A percentile compares a stretch with the other conserved stretches of the same genome.
These are phyloP conservation scores for Xylaria sp. DNA, from an alignment of 2,329 filamentous ascomycete genomes.

Conservation along the genomic window DNA sequence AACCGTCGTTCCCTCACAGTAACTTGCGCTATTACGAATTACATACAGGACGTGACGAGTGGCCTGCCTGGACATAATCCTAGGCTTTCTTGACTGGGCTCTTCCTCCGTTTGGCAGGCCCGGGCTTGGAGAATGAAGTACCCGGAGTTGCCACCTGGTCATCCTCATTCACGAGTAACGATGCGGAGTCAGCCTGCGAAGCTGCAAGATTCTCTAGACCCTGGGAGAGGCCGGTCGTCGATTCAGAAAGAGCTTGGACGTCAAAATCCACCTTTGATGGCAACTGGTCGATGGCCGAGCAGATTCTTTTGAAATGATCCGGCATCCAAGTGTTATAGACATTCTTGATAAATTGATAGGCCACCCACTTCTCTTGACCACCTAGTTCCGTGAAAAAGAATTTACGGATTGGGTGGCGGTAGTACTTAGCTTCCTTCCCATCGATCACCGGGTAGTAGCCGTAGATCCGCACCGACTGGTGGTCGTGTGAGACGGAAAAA, in stretches of 20 bases:
- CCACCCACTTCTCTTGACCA: slow-evolving; percentile 52
- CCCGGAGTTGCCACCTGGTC: slow-evolving; percentile 15
- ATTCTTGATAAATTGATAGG: slow-evolving; percentile 53
- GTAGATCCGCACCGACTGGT: slow-evolving; percentile 53
- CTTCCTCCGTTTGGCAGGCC: slow-evolving; percentile 24
- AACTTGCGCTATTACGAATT: neutral
- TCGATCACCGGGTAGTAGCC: slow-evolving; percentile 55
- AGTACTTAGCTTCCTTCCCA: slow-evolving; percentile 49
- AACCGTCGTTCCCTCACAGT: too few species aligned
- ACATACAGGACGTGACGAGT: neutral
- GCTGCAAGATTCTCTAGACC: slow-evolving; percentile 17
- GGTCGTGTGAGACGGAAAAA: slow-evolving; percentile 57
- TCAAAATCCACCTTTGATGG: slow-evolving; percentile 37
- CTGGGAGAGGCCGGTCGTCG: slow-evolving; percentile 27
- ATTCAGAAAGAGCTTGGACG: slow-evolving; percentile 21
- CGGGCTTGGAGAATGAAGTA: slow-evolving; percentile 26
- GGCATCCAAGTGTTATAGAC: slow-evolving; percentile 54
- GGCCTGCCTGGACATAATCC: slow-evolving; percentile 3
- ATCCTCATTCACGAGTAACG: slow-evolving; percentile 13
- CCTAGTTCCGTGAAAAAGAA: slow-evolving; percentile 51
- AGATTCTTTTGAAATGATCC: slow-evolving; percentile 52
- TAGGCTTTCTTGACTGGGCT: slow-evolving; percentile 14
- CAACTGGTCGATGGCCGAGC: slow-evolving; percentile 53
- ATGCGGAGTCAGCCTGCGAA: slow-evolving; percentile 18
- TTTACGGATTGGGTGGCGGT: slow-evolving; percentile 53